Base-by-base conservation (phyloP, 2,329 filamentous ascomycete genomes). In the Penicillium nordicum region DNA sequence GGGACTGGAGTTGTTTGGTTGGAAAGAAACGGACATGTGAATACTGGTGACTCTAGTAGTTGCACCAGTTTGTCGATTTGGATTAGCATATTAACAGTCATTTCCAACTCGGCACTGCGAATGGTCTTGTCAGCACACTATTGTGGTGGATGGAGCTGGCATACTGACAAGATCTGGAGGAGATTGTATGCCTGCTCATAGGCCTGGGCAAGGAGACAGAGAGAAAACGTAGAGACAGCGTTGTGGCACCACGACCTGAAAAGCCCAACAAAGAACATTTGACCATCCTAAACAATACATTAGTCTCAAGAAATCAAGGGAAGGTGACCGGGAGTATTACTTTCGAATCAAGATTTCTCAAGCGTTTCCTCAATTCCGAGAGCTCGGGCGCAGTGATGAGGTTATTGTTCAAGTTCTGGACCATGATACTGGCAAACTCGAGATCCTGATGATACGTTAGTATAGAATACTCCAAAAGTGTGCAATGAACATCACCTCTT, bases 191-290 rank as follows among this genome's bases (percentile, higher is more conserved):
- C 94, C 71, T 97, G 95, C 71, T 99, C 94, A 70, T 99, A 99
- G 12, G 93, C 94, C 75, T 99, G 94, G 1, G 94, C 94, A 50
- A 99, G 85, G 32, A 99, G 81, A 70, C 94, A 99, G 4, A 99
- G 80, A 3, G 92, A 97, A 74, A 99, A 99, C 0, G 94, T 97
- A 8, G 94, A 93, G 6, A 99, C 95, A 2, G 94, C 92, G 69
- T 99, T 99, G 72, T 97, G 94, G 71, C 94, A 99, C 94, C 94
- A 99, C 4, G 93, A 96, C 55, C 91, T 86, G 76, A 99, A 99
- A 4, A 99, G 79, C 2, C 92, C 86, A 14, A 97, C 91, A 68
- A 99, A 99, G 71, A 99, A 92, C 3, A 88, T 89, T 78, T 99
- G 94, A 0, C 93, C 94, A 63, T 99, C 95, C 87, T 90, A 59